A percentile compares a stretch with the other conserved stretches of the same genome.
Evolutionary conservation across 306 rosid genomes (phyloP).

Genomic region (Notholithocarpus densiflorus): DNA sequence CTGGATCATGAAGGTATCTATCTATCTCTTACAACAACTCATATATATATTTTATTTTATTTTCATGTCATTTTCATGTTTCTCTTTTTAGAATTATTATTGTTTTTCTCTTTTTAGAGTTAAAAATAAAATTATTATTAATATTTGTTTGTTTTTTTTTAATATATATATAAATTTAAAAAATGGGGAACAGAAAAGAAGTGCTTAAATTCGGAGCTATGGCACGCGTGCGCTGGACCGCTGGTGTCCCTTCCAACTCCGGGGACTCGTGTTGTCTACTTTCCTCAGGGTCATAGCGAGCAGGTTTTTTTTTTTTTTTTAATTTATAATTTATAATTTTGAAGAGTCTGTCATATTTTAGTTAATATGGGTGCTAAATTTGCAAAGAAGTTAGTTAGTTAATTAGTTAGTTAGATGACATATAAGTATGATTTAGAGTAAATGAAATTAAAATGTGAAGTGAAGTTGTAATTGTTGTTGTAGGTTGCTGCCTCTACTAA

Average conservation of each 20-base stretch:
- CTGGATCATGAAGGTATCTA: constrained; percentile 77
- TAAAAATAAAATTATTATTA: neutral
- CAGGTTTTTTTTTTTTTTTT: constrained; percentile 51
- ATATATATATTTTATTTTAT: constrained; percentile 8
- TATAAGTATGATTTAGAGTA: neutral
- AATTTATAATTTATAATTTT: neutral
- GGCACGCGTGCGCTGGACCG: constrained; percentile 98
- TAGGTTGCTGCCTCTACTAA: constrained; percentile 84
- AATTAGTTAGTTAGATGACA: neutral
- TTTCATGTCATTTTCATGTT: constrained; percentile 35
- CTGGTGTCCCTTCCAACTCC: constrained; percentile 73
- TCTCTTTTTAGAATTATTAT: constrained; percentile 24
- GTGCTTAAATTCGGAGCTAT: constrained; percentile 87
- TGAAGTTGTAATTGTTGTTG: constrained; percentile 1
- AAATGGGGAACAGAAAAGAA: constrained; percentile 65
- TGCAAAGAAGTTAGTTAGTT: neutral
- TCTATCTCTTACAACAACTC: constrained; percentile 16
- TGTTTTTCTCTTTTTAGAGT: constrained; percentile 28
- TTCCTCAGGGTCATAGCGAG: constrained; percentile 95
- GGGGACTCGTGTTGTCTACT: constrained; percentile 80
- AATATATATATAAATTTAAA: neutral
- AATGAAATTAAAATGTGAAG: constrained; percentile 4
- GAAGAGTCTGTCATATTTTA: neutral
- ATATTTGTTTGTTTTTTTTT: neutral
- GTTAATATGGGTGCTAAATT: neutral